Conservation (phyloP, 306 rosid genomes). For the Datisca glomerata region DNA sequence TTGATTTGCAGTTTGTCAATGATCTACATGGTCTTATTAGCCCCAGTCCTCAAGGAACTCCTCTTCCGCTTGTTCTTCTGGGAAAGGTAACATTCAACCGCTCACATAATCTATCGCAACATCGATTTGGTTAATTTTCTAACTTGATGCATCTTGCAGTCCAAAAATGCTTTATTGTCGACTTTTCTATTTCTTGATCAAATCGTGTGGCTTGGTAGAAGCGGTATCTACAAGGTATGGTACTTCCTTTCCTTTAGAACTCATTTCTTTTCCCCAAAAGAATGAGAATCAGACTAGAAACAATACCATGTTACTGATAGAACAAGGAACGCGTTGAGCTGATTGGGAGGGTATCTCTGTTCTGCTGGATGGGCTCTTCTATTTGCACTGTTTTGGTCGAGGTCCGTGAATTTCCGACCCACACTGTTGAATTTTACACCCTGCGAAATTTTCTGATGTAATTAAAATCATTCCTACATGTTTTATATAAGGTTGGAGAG, state of each 20-base stretch:
- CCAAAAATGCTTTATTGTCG: conserved; percentile 77
- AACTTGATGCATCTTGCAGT: conserved; percentile 27
- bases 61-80: conserved; percentile 59
- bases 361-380: conserved; percentile 87
- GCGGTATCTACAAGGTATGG: conserved; percentile 65
- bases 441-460: background rate
- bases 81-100: conserved; percentile 51
- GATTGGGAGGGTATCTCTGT: conserved; percentile 72
- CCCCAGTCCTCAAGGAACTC: conserved; percentile 75
- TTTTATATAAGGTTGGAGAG: conserved; percentile 65
- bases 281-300: background rate
- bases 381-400: conserved; percentile 61
- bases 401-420: conserved; percentile 37
- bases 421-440: no score
- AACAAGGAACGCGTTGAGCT: conserved; percentile 73
- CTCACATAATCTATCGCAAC: background rate
- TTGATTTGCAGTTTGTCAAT: conserved; percentile 68
- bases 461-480: conserved; percentile 6
- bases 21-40: conserved; percentile 78
- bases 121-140: background rate
- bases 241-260: conserved; percentile 1
- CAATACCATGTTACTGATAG: conserved; percentile 17
- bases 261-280: background rate
- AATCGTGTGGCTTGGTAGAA: conserved; percentile 88
- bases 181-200: conserved; percentile 95